Evolutionary conservation across 257 asterid genomes (phyloP), one percentile per base, ranked within the genome.

Genomic region (Ballota nigra): DNA sequence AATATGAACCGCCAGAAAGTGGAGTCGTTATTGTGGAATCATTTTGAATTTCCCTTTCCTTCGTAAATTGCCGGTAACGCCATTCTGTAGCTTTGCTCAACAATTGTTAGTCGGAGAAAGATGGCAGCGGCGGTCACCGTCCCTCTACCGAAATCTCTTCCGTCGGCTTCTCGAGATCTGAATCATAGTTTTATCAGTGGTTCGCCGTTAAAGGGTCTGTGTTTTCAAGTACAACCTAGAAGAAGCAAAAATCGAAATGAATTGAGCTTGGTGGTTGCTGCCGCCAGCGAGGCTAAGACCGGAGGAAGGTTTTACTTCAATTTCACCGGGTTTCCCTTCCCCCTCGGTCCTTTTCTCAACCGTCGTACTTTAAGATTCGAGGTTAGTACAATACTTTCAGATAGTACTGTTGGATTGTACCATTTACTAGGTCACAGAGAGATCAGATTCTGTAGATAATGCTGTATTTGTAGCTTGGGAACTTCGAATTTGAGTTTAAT

Each of bases 271-370:
- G 87, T 82, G 45, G 83, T 86, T 70, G 83, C 92, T 11, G 70
- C 96, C 49, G 79, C 88, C 73, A 80, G 76, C 75, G 82, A 66
- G 56, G 76, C 82, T 24, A 74, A 63, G 15, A 70, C 77, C 23
- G 82, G 86, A 29, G 94, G 95, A 28, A 86, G 90, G 80, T 91
- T 94, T 72, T 94, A 94, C 82, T 76, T 91, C 77, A 94, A 91
- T 67, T 78, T 94, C 77, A 91, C 97, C 15, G 99, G 97, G 0
- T 94, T 94, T 41, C 99, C 99, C 2, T 94, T 94, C 68, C 99
- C 97, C 65, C 97, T 94, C 22, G 99, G 99, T 4, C 99, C 99
- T 62, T 94, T 94, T 58, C 93, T 94, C 81, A 91, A 94, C 65
- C 88, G 97, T 71, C 89, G 80, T 56, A 94, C 97, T 2, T 49